A percentile compares a stretch with the other conserved stretches of the same genome.
Conservation (phyloP, 305 asterid species). For the Salvia sclarea region DNA sequence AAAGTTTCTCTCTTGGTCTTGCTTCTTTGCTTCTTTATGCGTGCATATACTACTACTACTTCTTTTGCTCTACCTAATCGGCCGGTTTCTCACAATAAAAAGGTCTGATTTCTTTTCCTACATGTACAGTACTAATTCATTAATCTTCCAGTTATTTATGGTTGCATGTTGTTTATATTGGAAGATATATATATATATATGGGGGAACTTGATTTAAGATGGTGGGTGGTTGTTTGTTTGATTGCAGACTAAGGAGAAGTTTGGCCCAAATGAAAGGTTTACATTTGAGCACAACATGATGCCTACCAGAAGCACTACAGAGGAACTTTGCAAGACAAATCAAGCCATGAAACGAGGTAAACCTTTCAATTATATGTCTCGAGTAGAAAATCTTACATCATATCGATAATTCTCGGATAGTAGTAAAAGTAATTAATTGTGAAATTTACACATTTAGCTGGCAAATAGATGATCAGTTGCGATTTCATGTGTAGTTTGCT, state of each 20-base stretch:
- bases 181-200: too few species aligned
- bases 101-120: background rate
- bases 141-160: too few species aligned
- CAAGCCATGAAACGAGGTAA: conserved; percentile 26
- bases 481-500: too few species aligned
- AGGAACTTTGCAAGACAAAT: conserved; percentile 10
- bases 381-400: too few species aligned
- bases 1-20: conserved; percentile 23
- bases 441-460: too few species aligned
- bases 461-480: too few species aligned
- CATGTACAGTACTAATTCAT: background rate
- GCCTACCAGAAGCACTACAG: background rate
- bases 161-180: too few species aligned
- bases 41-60: conserved; percentile 32
- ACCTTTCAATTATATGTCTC: too few species aligned
- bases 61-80: background rate
- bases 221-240: background rate
- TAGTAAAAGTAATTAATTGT: too few species aligned
- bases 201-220: too few species aligned
- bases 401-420: too few species aligned
- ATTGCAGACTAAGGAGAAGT: conserved; percentile 29
- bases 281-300: background rate
- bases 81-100: background rate
- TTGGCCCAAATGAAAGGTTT: conserved; percentile 7
- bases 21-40: conserved; percentile 32